Evolutionary conservation across 2,329 filamentous ascomycete genomes (phyloP).

Genomic region (Aspergillus ibericus): DNA sequence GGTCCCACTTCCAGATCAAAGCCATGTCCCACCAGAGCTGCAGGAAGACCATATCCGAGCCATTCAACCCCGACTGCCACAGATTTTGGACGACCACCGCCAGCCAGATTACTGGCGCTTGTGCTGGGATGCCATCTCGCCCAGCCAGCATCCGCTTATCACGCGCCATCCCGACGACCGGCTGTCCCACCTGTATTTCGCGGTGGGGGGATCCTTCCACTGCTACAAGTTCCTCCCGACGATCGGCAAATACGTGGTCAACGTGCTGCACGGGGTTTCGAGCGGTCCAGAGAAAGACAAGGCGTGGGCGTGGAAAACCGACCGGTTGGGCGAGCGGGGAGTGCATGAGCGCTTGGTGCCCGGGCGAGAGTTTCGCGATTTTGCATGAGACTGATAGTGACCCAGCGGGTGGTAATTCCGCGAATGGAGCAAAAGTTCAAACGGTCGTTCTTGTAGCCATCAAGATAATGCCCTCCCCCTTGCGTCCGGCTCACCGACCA

Average conservation of each 20-base stretch:
- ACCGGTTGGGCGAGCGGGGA: conserved; percentile 18
- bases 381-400: background rate
- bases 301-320: conserved; percentile 25
- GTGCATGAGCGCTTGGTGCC: conserved; percentile 33
- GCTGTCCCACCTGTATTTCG: conserved; percentile 57
- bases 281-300: conserved; percentile 40
- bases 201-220: conserved; percentile 64
- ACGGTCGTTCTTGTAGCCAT: no score
- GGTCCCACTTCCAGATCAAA: conserved; percentile 50
- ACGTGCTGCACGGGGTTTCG: conserved; percentile 42
- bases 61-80: conserved; percentile 27
- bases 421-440: background rate
- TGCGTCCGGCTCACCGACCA: no score
- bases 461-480: no score
- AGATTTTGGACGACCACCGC: conserved; percentile 32
- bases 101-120: conserved; percentile 47
- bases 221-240: conserved; percentile 66
- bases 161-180: conserved; percentile 52
- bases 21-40: conserved; percentile 42
- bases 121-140: conserved; percentile 63
- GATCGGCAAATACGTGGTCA: conserved; percentile 58
- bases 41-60: conserved; percentile 41
- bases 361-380: conserved; percentile 25
- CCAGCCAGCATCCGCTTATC: conserved; percentile 64
- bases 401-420: background rate